Evolutionary conservation across 2,329 filamentous ascomycete species (phyloP).

Genomic region (Fusarium sp.): DNA sequence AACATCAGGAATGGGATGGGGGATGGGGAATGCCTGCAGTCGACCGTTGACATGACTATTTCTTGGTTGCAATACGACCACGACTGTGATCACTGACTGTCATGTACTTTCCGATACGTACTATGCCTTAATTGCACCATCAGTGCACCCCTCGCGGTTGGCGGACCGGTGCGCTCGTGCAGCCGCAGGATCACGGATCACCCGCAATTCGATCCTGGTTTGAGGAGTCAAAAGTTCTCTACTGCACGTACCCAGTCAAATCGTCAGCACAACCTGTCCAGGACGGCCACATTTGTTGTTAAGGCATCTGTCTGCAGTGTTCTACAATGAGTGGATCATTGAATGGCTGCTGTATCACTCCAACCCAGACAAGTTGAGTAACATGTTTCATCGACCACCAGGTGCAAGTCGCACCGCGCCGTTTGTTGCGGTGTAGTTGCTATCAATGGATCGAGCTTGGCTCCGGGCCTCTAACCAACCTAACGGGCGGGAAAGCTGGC

Average conservation of each 20-base stretch:
- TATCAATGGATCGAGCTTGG: neutral
- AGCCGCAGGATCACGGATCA: conserved; percentile 44
- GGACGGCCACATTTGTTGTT: conserved; percentile 41
- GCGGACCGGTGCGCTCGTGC: conserved; percentile 49
- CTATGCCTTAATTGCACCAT: neutral
- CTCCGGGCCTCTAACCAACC: neutral
- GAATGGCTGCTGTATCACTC: conserved; percentile 2
- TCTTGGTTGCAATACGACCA: neutral
- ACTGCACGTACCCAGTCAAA: conserved; percentile 13
- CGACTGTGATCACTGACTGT: neutral
- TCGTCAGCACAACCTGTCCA: conserved; percentile 37
- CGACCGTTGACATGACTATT: neutral
- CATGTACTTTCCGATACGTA: neutral
- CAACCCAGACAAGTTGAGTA: neutral
- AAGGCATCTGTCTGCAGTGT: conserved; percentile 16
- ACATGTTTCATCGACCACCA: neutral
- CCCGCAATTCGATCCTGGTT: conserved; percentile 43
- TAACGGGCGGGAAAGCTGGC: neutral
- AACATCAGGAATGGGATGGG: neutral
- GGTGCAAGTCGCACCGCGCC: neutral
- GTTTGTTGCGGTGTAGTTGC: neutral
- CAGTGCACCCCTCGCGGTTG: conserved; percentile 32
- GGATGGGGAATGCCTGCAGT: neutral
- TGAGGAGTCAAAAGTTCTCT: conserved; percentile 15
- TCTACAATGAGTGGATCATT: conserved; percentile 7